Evolutionary conservation across 75 land plant species (phyloP).

Genomic region (Sequoia sempervirens): DNA sequence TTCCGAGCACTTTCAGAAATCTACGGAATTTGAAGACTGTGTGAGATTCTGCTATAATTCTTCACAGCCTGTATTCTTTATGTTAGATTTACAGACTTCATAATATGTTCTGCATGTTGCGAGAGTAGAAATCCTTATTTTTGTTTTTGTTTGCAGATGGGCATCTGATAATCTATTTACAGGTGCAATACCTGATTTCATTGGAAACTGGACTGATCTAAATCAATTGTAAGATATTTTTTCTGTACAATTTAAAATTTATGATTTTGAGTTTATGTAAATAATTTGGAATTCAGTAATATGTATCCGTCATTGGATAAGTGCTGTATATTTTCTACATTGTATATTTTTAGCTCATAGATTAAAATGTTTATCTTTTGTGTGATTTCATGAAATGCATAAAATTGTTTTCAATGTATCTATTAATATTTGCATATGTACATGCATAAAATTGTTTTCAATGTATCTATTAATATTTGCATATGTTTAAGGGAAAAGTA

Average conservation of each 20-base stretch:
- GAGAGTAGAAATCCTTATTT: background rate
- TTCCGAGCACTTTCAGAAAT: conserved; percentile 30
- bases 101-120: background rate
- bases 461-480: no score
- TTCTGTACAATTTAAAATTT: background rate
- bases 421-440: no score
- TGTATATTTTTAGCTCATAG: no score
- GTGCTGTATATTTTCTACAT: no score
- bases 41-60: no score
- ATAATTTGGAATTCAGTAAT: background rate
- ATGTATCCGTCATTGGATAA: background rate
- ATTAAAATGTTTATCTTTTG: no score
- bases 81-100: background rate
- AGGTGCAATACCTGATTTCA: conserved; percentile 37
- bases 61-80: background rate
- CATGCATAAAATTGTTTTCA: no score
- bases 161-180: conserved; percentile 31
- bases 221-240: conserved; percentile 11
- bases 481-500: no score
- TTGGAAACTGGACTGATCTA: conserved; percentile 27
- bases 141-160: conserved; percentile 19
- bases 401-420: no score
- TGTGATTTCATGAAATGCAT: no score
- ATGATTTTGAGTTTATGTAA: background rate
- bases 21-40: conserved; percentile 14